Conservation (phyloP, 2,329 filamentous ascomycete genomes). For the Fusarium newnesense region DNA sequence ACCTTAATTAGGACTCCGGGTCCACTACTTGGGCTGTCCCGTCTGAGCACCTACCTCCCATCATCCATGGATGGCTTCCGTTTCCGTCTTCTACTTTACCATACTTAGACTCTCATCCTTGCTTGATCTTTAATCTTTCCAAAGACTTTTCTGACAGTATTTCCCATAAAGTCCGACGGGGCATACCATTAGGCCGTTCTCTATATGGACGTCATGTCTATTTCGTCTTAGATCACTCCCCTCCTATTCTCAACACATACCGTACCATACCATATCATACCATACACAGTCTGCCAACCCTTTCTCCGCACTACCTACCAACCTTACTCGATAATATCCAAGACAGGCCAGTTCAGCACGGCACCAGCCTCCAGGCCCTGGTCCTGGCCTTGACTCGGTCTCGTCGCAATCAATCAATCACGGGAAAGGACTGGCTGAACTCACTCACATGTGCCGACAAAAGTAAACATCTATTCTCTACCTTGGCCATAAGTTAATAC, state of each 20-base stretch:
- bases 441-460: slow-evolving; percentile 30
- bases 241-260: slow-evolving; percentile 1
- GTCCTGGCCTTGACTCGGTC: slow-evolving; percentile 21
- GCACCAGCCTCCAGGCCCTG: slow-evolving; percentile 1
- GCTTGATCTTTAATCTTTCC: slow-evolving; percentile 12
- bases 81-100: slow-evolving; percentile 27
- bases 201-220: slow-evolving; percentile 1
- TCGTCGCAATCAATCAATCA: slow-evolving; percentile 28
- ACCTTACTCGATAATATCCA: background rate
- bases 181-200: background rate
- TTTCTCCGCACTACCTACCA: slow-evolving; percentile 13
- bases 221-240: background rate
- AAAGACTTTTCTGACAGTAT: slow-evolving; percentile 2
- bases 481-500: slow-evolving; percentile 19
- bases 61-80: slow-evolving; percentile 22
- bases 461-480: slow-evolving; percentile 11
- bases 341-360: background rate
- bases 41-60: slow-evolving; percentile 27
- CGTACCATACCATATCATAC: background rate
- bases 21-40: slow-evolving; percentile 30
- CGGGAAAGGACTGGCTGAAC: slow-evolving; percentile 3
- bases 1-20: slow-evolving; percentile 1
- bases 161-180: slow-evolving; percentile 7
- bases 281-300: slow-evolving; percentile 7
- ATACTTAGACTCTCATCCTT: slow-evolving; percentile 14